phyloP scores from a whole-genome alignment of 495 filamentous ascomycete species.

The Neurospora sp. region DNA sequence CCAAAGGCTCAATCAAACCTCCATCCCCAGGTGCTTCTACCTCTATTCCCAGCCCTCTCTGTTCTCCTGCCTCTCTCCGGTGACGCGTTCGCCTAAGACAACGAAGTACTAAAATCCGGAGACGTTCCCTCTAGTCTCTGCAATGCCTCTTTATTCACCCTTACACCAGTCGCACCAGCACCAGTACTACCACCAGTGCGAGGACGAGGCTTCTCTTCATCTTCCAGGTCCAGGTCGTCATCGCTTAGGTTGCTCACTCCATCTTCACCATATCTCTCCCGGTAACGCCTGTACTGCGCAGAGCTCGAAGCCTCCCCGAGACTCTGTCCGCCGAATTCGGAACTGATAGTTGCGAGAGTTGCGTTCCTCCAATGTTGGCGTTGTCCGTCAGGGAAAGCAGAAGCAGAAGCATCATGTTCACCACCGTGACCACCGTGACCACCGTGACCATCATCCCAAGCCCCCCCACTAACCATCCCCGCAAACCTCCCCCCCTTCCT shows the following conservation, averaged over 20 bases:
- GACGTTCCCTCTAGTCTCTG: not conserved
- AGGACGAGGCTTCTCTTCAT: no score
- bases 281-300: not conserved
- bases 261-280: not conserved
- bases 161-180: not conserved
- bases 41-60: not conserved
- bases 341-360: not conserved
- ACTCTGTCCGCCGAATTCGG: not conserved
- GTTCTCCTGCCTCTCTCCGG: not conserved
- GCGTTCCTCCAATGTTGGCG: no score
- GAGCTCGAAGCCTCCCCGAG: not conserved
- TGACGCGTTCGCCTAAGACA: not conserved
- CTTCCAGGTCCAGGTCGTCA: not conserved
- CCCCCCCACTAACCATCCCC: conserved; percentile 18
- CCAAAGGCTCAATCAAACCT: not conserved
- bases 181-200: no score
- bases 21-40: not conserved
- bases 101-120: not conserved
- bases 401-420: not conserved
- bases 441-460: not conserved
- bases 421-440: no score
- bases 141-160: not conserved
- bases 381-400: not conserved
- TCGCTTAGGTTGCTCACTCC: not conserved
- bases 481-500: conserved; percentile 23